Percentiles rank a stretch among this genome's conserved stretches.
Conservation (phyloP, 257 asterid species). For the Catharanthus roseus region DNA sequence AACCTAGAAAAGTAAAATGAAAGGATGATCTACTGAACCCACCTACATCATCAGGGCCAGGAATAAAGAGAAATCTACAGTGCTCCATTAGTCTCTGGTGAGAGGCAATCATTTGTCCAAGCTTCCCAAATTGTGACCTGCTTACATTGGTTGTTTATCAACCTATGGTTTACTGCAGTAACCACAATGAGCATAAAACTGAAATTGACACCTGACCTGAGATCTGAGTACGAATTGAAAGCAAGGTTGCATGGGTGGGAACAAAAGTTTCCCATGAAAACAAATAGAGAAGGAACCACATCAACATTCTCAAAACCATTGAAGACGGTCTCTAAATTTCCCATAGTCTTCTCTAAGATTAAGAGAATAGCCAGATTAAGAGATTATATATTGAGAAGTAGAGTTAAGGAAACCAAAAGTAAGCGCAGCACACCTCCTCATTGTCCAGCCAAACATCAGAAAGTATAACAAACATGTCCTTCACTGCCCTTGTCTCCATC, state of each 20-base stretch:
- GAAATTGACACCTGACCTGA: conserved; percentile 46
- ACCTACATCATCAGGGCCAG: conserved; percentile 98
- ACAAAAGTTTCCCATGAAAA: conserved; percentile 96
- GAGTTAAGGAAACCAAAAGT: conserved; percentile 12
- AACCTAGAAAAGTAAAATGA: neutral
- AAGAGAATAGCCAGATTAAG: conserved; percentile 41
- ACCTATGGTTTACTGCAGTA: conserved; percentile 16
- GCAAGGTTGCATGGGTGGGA: conserved; percentile 89
- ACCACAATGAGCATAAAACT: conserved; percentile 21
- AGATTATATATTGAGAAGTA: conserved; percentile 6
- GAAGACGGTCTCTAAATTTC: conserved; percentile 72
- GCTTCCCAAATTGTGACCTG: conserved; percentile 84
- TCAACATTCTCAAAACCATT: conserved; percentile 68
- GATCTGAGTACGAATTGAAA: conserved; percentile 67
- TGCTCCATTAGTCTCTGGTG: conserved; percentile 67
- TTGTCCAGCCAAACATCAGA: conserved; percentile 88
- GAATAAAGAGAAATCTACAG: conserved; percentile 83
- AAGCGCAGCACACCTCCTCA: conserved; percentile 50
- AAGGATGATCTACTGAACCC: conserved; percentile 25
- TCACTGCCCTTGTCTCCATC: conserved; percentile 77
- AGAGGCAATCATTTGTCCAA: conserved; percentile 74
- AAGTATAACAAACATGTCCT: conserved; percentile 91
- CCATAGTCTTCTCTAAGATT: conserved; percentile 75
- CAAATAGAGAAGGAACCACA: conserved; percentile 87
- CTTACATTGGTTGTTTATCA: conserved; percentile 16